Evolutionary conservation across 2,329 filamentous ascomycete genomes (phyloP).

Genomic region (Pseudogymnoascus sp.): DNA sequence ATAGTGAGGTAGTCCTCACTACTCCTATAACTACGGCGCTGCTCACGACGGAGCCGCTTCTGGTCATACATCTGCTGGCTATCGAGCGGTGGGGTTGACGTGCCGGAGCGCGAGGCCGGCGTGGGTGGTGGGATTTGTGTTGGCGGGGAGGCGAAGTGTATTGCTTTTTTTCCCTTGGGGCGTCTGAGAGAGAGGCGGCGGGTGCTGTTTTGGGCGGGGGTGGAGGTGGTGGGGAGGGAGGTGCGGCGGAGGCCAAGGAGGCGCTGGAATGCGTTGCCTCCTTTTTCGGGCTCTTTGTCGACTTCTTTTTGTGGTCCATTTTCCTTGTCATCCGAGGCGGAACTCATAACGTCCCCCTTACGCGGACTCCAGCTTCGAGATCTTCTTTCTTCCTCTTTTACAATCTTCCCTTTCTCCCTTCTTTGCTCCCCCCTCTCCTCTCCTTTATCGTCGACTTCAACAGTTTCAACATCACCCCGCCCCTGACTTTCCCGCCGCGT

Average conservation of each 20-base stretch:
- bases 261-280: background rate
- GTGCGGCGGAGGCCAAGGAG: background rate
- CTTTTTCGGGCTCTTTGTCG: background rate
- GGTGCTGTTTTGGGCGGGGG: background rate
- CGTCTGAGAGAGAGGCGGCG: background rate
- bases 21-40: conserved; percentile 40
- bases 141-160: conserved; percentile 9
- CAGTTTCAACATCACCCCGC: background rate
- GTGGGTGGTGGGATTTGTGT: background rate
- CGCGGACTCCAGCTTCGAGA: background rate
- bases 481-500: background rate
- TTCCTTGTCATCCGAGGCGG: background rate
- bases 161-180: conserved; percentile 26
- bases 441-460: background rate
- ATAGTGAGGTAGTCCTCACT: conserved; percentile 52
- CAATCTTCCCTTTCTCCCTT: background rate
- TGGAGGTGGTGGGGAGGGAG: background rate
- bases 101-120: background rate
- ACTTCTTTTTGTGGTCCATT: background rate
- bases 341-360: background rate
- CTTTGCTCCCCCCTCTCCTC: background rate
- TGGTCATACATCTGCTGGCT: conserved; percentile 13
- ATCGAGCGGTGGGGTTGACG: conserved; percentile 25
- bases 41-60: conserved; percentile 22
- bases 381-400: background rate